Base-by-base conservation (phyloP, 257 asterid genomes). In the Phtheirospermum japonicum region DNA sequence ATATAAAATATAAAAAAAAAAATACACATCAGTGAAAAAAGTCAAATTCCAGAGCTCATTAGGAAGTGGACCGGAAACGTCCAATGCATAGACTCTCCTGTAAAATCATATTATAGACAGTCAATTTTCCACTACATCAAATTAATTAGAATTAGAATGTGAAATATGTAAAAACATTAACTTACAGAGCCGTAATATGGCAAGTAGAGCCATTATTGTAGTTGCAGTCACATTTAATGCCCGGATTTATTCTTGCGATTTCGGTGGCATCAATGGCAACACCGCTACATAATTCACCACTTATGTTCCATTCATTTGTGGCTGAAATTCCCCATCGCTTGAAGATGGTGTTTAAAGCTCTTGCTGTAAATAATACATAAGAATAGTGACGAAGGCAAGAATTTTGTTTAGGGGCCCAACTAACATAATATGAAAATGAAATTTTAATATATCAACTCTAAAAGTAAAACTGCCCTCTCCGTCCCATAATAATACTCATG, bases 21-120 rank as follows among this genome's bases (percentile, higher is more conserved):
- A 82, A 59, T 81, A 81, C 87, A 81, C 23, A 60, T 66, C 40
- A 26, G 66, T 68, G 36, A 81, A 82, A 57, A 40, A 71, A 31
- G 87, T 76, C 75, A 81, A 61, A 74, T 63, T 78, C 82, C 87
- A 78, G 19, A 81, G 75, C 67, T 78, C 87, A 14, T 76, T 78
- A 0, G 87, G 87, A 14, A 78, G 23, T 36, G 71, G 61, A 9
- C 84, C 80, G 37, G 5, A 48, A 57, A 76, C 76, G 49, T 55
- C 50, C 64, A 48, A 18, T 2, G 67, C 58, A 71, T 73, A 71
- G 39, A 78, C 77, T 54, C 80, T 74, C 78, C 82, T 81, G 78
- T 46, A 63, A 50, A 63, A 76, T 31, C 53, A 33, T n/a, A n/a
- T n/a, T n/a, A n/a, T n/a, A n/a, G n/a, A n/a, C n/a, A n/a, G n/a